Conservation (phyloP, 345 rosid species). For the Nephelium lappaceum region DNA sequence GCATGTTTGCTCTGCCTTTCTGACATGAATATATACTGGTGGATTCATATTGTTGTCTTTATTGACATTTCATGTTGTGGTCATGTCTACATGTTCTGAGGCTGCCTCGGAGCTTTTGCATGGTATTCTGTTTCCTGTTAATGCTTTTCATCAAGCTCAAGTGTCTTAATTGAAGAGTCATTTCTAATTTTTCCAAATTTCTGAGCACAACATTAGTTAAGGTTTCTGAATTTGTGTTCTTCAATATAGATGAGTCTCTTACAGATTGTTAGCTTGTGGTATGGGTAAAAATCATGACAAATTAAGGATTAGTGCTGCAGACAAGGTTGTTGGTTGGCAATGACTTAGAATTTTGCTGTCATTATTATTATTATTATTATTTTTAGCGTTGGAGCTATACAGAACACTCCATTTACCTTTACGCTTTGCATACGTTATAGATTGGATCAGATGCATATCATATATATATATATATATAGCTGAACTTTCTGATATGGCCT, state of each 20-base stretch:
- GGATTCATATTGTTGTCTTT: no score
- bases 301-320: background rate
- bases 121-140: no score
- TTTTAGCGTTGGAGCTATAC: background rate
- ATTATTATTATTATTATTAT: no score
- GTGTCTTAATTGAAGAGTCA: background rate
- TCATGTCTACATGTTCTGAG: background rate
- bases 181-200: no score
- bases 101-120: background rate
- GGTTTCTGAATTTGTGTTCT: no score
- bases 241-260: no score
- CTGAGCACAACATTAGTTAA: no score
- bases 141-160: background rate
- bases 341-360: no score
- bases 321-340: background rate
- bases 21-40: background rate
- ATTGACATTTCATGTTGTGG: background rate
- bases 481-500: slow-evolving; percentile 11
- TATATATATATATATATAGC: background rate
- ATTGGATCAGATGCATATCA: background rate
- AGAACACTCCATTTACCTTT: background rate
- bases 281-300: no score
- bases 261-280: no score
- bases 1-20: background rate
- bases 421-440: background rate